Evolutionary conservation across 116 monocot species (phyloP), one percentile per base, ranked within the genome.

Genomic region (Papilionanthe hybrid): DNA sequence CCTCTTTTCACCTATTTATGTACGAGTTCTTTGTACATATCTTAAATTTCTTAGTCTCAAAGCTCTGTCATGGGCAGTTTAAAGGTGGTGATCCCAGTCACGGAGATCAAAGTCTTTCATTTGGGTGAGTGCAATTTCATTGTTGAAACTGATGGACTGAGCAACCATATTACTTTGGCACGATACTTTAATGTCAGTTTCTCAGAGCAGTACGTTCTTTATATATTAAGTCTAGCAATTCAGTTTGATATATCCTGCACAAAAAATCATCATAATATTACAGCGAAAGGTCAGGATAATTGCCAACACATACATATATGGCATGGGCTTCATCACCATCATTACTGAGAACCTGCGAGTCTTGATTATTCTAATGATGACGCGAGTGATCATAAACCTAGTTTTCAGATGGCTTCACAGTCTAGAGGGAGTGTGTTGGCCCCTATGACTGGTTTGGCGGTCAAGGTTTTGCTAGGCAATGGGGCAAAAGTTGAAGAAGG

Each of bases 361-460:
- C 82, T 81, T 72, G 82, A 88, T 53, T 79, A 82, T 63, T 81
- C 75, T 41, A 79, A 19, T 71, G 91, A 93, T 69, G 89, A 89
- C 81, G 85, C 32, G n/a, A n/a, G n/a, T n/a, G n/a, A n/a, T n/a
- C n/a, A n/a, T n/a, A n/a, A n/a, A n/a, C n/a, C n/a, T n/a, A 80
- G 75, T 73, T 83, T 75, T 79, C 77, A 90, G 55, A 55, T 53
- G 15, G 53, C 79, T 18, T 86, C 88, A 45, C 84, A 88, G 73
- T 85, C 93, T 17, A 85, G 90, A 85, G 99, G 99, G 42, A 95
- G 85, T 81, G 95, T 93, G 68, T 58, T 99, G 80, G 91, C 99
- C 25, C 99, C 99, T 67, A 99, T 99, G 99, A 91, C 99, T 68
- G 99, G 99, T 83, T 86, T 99, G 78, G 95, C 93, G 1, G 86